phyloP scores from a whole-genome alignment of 345 rosid genomes.

The Diplotaxis tenuifolia region DNA sequence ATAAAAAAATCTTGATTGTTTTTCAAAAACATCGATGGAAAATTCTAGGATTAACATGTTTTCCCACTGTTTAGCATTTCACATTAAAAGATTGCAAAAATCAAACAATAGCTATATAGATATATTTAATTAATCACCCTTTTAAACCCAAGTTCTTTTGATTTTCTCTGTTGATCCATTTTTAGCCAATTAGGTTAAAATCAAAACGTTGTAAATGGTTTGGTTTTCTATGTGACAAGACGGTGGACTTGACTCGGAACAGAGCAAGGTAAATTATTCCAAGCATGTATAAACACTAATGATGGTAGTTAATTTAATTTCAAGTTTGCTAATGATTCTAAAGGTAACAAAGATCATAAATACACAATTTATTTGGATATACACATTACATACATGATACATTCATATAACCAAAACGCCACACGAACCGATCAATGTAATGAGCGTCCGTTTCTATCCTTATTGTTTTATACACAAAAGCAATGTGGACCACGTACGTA shows the following conservation, averaged over 20 bases:
- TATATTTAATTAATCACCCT: neutral
- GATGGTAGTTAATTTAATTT: neutral
- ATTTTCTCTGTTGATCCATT: neutral
- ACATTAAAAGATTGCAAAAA: neutral
- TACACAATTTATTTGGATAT: constrained; percentile 10
- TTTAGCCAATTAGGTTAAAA: neutral
- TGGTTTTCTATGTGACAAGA: neutral
- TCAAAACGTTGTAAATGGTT: neutral
- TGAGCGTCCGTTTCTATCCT: constrained; percentile 14
- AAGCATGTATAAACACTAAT: neutral
- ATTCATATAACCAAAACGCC: constrained; percentile 12
- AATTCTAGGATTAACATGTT: too few species aligned
- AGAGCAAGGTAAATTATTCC: neutral
- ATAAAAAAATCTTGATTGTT: too few species aligned
- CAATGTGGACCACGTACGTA: constrained; percentile 38
- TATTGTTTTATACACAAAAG: neutral
- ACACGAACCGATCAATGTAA: constrained; percentile 7
- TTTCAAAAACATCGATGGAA: too few species aligned
- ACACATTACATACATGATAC: neutral
- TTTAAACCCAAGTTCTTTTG: neutral
- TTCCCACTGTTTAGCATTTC: neutral
- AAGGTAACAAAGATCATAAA: neutral
- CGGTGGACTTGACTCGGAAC: neutral
- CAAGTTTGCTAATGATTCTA: neutral
- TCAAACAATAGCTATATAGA: neutral